These are phyloP conservation scores for Solanum microdontum DNA, from an alignment of 257 asterid species.

Conservation along the genomic window DNA sequence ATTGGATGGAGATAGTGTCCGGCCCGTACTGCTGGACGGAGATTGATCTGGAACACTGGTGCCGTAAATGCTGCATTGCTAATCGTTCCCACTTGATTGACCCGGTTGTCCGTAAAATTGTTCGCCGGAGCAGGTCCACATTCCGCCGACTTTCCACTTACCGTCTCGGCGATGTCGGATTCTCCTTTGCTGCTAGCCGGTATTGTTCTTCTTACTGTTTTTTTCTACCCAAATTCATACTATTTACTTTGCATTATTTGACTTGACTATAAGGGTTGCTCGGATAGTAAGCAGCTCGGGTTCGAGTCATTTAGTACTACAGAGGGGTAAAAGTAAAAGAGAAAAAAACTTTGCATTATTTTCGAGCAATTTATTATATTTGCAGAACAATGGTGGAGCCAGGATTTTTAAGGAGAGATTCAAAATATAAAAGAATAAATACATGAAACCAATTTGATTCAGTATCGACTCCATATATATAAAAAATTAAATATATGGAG, in stretches of 20 bases:
- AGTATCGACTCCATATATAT: not conserved
- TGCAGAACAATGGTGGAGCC: not conserved
- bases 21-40: conserved; percentile 14
- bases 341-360: not conserved
- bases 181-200: conserved; percentile 9
- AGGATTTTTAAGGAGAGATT: not conserved
- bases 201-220: not conserved
- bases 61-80: not conserved
- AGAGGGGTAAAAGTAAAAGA: not conserved
- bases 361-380: not conserved
- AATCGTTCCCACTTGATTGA: not conserved
- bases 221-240: not conserved
- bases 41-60: conserved; percentile 10
- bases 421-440: not conserved
- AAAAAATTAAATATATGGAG: not conserved
- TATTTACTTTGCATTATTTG: not conserved
- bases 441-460: not conserved
- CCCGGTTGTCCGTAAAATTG: conserved; percentile 4
- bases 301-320: not conserved
- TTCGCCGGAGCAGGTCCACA: conserved; percentile 7
- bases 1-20: conserved; percentile 10
- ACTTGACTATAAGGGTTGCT: not conserved
- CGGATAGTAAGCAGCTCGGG: not conserved
- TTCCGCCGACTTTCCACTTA: not conserved
- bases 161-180: conserved; percentile 8